Base-by-base conservation (phyloP, 139 green algal genomes). In the Chlamydomonas incerta region DNA sequence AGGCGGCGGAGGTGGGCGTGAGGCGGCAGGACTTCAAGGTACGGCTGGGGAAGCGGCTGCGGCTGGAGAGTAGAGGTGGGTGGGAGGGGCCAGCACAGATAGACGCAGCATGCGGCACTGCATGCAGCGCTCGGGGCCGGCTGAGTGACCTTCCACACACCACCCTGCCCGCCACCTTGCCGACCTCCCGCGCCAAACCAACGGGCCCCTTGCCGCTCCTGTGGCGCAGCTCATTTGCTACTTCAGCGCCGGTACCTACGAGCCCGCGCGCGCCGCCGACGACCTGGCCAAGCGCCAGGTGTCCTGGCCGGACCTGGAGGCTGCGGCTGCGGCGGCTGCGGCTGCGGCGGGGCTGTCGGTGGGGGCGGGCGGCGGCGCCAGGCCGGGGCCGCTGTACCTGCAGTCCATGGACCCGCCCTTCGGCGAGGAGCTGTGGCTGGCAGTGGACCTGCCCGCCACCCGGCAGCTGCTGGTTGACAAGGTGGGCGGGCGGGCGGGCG, bases 211-310 rank as follows among this genome's bases (percentile, higher is more conserved):
- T 72, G 14, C n/a, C 66, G 10, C 70, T 17, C 68, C n/a, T n/a
- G n/a, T n/a, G n/a, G 41, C 41, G 15, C 69, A 76, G 67, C 57
- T 86, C 65, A 86, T 86, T 34, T 86, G 80, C 69, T 86, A 86
- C 80, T 79, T 86, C 52, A 79, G 67, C 66, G 67, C 74, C 20
- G 81, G 81, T 35, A 81, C 57, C 14, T 74, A 66, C 29, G 81
- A 87, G 71, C 35, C 26, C 17, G 20, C 13, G 26, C 70, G 81
- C 15, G 57, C 28, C 6, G 69, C 0, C 6, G 26, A 13, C 9
- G 81, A 80, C 69, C 26, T 14, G 34, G 31, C n/a, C 31, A 3
- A 17, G 1, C 65, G 77, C 28, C 46, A 24, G 15, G 41, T 83
- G 11, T 52, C 20, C 47, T 84, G 77, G 77, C 3, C 46, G 0